A percentile compares a stretch with the other conserved stretches of the same genome.
These are phyloP conservation scores for Selaginella moellendorffii DNA, from an alignment of 75 land plant genomes.

Conservation along the genomic window DNA sequence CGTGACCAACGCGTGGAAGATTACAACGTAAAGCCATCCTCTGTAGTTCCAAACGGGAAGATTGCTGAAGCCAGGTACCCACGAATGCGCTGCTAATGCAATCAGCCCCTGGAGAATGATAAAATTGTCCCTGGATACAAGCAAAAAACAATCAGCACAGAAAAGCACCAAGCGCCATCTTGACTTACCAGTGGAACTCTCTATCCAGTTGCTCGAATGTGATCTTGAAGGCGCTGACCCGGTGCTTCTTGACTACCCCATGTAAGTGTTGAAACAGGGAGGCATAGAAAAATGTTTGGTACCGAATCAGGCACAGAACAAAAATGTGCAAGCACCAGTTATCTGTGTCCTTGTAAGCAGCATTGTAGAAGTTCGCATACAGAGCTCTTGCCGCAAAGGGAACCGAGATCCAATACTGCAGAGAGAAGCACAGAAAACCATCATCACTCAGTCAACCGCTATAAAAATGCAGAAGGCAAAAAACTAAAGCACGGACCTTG, in stretches of 20 bases:
- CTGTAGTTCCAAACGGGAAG: constrained; percentile 38
- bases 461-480: neutral
- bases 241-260: constrained; percentile 27
- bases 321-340: neutral
- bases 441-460: no score
- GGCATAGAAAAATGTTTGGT: neutral
- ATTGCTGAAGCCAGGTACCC: constrained; percentile 22
- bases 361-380: constrained; percentile 9
- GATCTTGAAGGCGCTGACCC: constrained; percentile 20
- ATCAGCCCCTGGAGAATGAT: constrained; percentile 43
- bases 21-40: constrained; percentile 24
- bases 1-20: constrained; percentile 38
- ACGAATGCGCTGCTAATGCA: constrained; percentile 21
- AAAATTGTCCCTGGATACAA: constrained; percentile 48
- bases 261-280: constrained; percentile 27
- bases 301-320: neutral
- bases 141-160: neutral
- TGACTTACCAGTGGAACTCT: constrained; percentile 63
- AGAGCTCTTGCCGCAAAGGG: neutral
- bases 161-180: neutral
- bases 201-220: constrained; percentile 51
- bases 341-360: constrained; percentile 17
- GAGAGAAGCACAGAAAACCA: no score
- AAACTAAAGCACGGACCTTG: constrained; percentile 29
- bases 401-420: neutral